Evolutionary conservation across 2,329 filamentous ascomycete genomes (phyloP), one percentile per base, ranked within the genome.

Genomic region (Pestalotiopsis fici): DNA sequence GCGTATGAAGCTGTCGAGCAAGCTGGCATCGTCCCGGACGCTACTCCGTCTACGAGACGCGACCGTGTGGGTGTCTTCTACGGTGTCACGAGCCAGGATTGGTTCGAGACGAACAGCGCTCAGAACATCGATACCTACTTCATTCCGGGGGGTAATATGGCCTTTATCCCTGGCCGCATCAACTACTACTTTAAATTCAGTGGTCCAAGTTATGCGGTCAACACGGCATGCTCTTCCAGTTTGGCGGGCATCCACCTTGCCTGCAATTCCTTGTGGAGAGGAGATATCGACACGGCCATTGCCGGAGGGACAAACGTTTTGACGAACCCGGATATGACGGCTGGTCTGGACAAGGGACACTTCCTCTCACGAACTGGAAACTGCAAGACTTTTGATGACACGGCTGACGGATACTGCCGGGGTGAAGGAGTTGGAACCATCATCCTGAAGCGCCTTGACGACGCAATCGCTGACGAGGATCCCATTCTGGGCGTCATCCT

Each of bases 1-100:
- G 88, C 88, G 0, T 92, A 91, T 70, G 90, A 92, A 72, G 90
- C 90, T 1, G 80, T 92, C 28, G 90, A 92, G 74, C 87, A 87
- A 82, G 88, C 87, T 35, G 90, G 73, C 2, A 69, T 69, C 27
- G 72, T 74, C 0, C 62, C 70, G 0, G 69, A 74, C 47, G 31
- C 65, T 2, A 77, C 73, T 0, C 65, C 71, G 0, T 72, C 70
- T 1, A 69, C 72, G 3, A 23, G 65, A 7, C 50, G 57, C 13
- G 57, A 70, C 11, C 70, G 73, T 12, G 65, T 75, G 4, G 73
- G 72, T 3, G 67, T 67, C 15, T 73, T 69, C 27, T 75, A 73
- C 25, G 73, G 72, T 1, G 59, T 68, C 23, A 64, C 73, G 1
- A 66, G 65, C n/a, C 62, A 71, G 21, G 72, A 72, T 73, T 91